Evolutionary conservation across 768 basidiomycete species (phyloP), one percentile per base, ranked within the genome.

Genomic region (Podaxis pistillaris): DNA sequence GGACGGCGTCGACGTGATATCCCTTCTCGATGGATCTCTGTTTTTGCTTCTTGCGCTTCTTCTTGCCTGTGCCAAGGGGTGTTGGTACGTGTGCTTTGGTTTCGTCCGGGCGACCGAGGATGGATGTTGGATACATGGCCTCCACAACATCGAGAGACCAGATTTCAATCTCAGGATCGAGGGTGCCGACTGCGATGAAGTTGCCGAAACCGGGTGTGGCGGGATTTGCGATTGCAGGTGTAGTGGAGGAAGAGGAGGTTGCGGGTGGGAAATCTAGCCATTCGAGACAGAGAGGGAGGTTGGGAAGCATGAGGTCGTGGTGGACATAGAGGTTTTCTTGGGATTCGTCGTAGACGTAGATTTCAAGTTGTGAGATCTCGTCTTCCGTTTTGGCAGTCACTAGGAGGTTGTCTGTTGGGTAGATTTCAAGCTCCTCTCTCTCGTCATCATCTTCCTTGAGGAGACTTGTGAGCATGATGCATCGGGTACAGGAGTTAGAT

Each of bases 131-230:
- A 73, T 96, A 98, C 81, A 98, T 89, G 19, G 93, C 88, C 70
- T 98, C 96, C 53, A 99, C 83, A 33, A 90, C 82, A 73, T 98
- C 96, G 56, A 98, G 81, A 15, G 94, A 96, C 94, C 96, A 99
- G 68, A 99, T 96, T 75, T 99, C 97, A 65, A 99, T 98, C 71
- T 96, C 94, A 24, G 97, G 96, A 66, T 98, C 96, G 59, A 98
- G 86, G 1, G 95, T 96, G 12, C 96, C 97, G 17, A 99, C 95
- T 1, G 97, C 97, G 67, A 99, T 89, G 74, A 92, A 98, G 72
- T 90, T 96, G 5, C 94, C 94, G 56, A 86, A 83, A 5, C 76
- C 73, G n/a, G 74, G 58, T 11, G 62, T 65, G 59, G 70, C 15
- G 58, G 69, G 60, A 62, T 73, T 65, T 49, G 73, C 72, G 15